These are phyloP conservation scores for Claviceps fusiformis DNA, from an alignment of 2,329 filamentous ascomycete genomes.

Conservation along the genomic window DNA sequence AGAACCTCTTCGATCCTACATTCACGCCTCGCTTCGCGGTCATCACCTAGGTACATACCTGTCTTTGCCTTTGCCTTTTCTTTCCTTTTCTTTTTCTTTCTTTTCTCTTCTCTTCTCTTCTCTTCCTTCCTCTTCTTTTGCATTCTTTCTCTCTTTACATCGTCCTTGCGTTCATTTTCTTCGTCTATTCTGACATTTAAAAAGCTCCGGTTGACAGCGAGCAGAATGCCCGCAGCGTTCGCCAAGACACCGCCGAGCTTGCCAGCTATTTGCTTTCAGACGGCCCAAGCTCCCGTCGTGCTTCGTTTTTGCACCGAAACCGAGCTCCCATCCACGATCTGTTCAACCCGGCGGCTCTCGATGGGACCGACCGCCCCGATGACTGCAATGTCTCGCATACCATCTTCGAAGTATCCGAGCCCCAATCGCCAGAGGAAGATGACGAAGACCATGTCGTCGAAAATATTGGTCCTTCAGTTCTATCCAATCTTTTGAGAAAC, in stretches of 20 bases:
- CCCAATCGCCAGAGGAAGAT: slow-evolving; percentile 14
- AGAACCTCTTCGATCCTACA: slow-evolving; percentile 59
- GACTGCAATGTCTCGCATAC: slow-evolving; percentile 27
- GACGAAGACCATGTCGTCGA: slow-evolving; percentile 8
- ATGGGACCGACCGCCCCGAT: slow-evolving; percentile 10
- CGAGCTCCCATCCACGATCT: slow-evolving; percentile 18
- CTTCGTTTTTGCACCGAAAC: slow-evolving; percentile 31
- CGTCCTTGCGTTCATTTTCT: not conserved
- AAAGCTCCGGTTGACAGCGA: slow-evolving; percentile 49
- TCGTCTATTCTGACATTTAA: not conserved
- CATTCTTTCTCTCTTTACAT: not conserved
- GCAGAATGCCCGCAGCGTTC: slow-evolving; percentile 64
- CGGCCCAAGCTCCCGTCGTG: slow-evolving; percentile 29
- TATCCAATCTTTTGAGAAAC: slow-evolving; percentile 35
- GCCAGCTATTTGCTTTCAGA: slow-evolving; percentile 69
- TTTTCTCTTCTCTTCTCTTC: too few relatives aligned
- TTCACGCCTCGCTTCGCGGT: slow-evolving; percentile 50
- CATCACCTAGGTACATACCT: slow-evolving; percentile 34
- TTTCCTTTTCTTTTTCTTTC: too few relatives aligned
- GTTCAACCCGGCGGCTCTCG: slow-evolving; percentile 10
- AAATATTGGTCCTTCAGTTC: slow-evolving; percentile 24
- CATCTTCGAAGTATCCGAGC: slow-evolving; percentile 49
- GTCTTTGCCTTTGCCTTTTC: too few relatives aligned
- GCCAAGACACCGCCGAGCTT: slow-evolving; percentile 77
- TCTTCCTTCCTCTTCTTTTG: too few relatives aligned